phyloP scores from a whole-genome alignment of 768 basidiomycete species.

The Mycena galopus region DNA sequence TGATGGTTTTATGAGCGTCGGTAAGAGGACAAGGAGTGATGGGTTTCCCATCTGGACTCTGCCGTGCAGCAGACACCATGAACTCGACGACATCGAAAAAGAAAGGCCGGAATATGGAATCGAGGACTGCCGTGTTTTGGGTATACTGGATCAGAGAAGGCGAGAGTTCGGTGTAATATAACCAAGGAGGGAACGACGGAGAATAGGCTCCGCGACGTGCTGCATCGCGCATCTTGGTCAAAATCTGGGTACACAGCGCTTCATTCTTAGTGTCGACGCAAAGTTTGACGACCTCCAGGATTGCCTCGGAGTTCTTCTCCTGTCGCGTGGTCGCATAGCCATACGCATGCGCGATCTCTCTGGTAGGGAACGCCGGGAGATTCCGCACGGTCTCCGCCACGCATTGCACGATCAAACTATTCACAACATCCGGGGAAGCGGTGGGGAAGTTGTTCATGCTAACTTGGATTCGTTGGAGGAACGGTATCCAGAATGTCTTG shows the following conservation, averaged over 20 bases:
- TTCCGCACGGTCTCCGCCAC: constrained; percentile 9
- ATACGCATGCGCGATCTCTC: background rate
- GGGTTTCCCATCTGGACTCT: background rate
- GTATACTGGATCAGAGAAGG: background rate
- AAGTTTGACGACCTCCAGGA: constrained; percentile 14
- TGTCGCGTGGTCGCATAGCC: background rate
- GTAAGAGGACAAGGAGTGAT: constrained; percentile 24
- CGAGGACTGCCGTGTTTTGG: background rate
- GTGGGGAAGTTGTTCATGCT: background rate
- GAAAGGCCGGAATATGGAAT: constrained; percentile 13
- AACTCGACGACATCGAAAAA: constrained; percentile 15
- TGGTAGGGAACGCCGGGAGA: constrained; percentile 22
- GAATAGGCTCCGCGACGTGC: background rate
- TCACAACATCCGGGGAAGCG: background rate
- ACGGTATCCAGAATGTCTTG: constrained; percentile 12
- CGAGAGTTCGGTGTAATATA: constrained; percentile 14
- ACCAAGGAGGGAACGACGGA: constrained; percentile 19
- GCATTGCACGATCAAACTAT: constrained; percentile 1
- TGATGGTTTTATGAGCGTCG: background rate
- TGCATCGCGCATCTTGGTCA: constrained; percentile 18
- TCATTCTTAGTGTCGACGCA: background rate
- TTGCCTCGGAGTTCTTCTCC: background rate
- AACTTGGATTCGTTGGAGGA: background rate
- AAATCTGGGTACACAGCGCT: background rate
- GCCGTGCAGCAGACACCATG: constrained; percentile 6